Percentiles rank a stretch among this genome's conserved stretches.
phyloP scores from a whole-genome alignment of 1,139 yeast species.

The Suhomyces anneliseae region DNA sequence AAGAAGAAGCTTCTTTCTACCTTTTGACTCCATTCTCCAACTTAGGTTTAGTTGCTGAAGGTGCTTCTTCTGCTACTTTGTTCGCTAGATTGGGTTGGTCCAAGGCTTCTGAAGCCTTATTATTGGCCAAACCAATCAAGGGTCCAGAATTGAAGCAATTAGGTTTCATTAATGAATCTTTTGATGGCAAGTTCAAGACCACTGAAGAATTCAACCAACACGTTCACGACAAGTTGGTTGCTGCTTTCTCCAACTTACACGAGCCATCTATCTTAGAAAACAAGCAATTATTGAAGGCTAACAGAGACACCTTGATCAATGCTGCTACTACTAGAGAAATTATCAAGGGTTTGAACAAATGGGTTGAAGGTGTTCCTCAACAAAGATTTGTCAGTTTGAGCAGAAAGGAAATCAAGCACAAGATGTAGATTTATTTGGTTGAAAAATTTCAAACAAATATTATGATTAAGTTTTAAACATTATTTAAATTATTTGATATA shows the following conservation, averaged over 20 bases:
- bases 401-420: conserved; percentile 59
- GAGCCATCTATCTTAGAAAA: conserved; percentile 60
- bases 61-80: conserved; percentile 70
- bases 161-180: conserved; percentile 61
- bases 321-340: conserved; percentile 66
- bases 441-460: background rate
- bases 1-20: conserved; percentile 56
- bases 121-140: conserved; percentile 64
- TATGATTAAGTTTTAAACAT: background rate
- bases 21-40: conserved; percentile 77
- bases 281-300: conserved; percentile 55
- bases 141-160: conserved; percentile 57
- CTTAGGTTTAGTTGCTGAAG: conserved; percentile 83
- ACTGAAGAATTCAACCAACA: conserved; percentile 60
- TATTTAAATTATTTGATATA: background rate
- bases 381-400: conserved; percentile 59
- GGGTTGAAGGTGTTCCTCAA: conserved; percentile 78
- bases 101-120: conserved; percentile 69
- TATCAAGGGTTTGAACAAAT: conserved; percentile 63
- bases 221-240: conserved; percentile 49
- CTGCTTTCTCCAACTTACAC: conserved; percentile 51
- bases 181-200: conserved; percentile 44
- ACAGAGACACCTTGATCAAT: conserved; percentile 46
- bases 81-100: conserved; percentile 73
- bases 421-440: conserved; percentile 35